Conservation (phyloP, 208 protist species). For the Strigomonas culicis region DNA sequence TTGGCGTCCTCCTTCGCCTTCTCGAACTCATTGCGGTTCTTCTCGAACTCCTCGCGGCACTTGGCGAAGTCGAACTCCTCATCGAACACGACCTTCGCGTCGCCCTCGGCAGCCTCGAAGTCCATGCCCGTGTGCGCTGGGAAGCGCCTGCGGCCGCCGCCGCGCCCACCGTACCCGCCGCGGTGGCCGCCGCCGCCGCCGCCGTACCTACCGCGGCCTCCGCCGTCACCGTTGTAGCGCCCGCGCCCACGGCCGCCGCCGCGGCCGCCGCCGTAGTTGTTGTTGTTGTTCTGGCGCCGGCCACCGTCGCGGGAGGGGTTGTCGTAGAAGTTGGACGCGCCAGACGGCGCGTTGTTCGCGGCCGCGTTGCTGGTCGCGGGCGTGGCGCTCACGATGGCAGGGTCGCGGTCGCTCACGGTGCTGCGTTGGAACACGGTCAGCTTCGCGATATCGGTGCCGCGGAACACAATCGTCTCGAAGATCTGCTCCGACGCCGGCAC, state of each 20-base stretch:
- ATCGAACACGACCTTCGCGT: conserved; percentile 79
- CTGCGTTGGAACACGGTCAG: conserved; percentile 72
- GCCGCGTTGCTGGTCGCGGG: conserved; percentile 19
- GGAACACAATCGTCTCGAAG: conserved; percentile 89
- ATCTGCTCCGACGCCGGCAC: conserved; percentile 62
- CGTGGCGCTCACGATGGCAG: conserved; percentile 68
- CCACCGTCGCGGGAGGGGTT: conserved; percentile 11
- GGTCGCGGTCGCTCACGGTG: conserved; percentile 42
- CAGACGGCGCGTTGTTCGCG: conserved; percentile 8
- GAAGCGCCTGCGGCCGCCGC: conserved; percentile 43
- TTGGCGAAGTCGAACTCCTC: conserved; percentile 90
- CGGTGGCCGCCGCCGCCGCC: conserved; percentile 33
- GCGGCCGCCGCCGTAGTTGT: conserved; percentile 14
- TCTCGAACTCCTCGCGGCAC: conserved; percentile 86
- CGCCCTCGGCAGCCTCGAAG: conserved; percentile 53
- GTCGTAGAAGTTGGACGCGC: conserved; percentile 17
- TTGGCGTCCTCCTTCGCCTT: conserved; percentile 85
- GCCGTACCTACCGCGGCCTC: conserved; percentile 15
- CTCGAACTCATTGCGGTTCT: conserved; percentile 87
- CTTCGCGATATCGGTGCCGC: conserved; percentile 83
- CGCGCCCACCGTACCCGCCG: conserved; percentile 35
- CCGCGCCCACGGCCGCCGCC: conserved; percentile 23
- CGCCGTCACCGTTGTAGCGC: conserved; percentile 30
- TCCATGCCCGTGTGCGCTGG: conserved; percentile 85
- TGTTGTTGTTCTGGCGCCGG: conserved; percentile 28